Base-by-base conservation (phyloP, 164 flowering plant species). In the Stephania cephalantha region DNA sequence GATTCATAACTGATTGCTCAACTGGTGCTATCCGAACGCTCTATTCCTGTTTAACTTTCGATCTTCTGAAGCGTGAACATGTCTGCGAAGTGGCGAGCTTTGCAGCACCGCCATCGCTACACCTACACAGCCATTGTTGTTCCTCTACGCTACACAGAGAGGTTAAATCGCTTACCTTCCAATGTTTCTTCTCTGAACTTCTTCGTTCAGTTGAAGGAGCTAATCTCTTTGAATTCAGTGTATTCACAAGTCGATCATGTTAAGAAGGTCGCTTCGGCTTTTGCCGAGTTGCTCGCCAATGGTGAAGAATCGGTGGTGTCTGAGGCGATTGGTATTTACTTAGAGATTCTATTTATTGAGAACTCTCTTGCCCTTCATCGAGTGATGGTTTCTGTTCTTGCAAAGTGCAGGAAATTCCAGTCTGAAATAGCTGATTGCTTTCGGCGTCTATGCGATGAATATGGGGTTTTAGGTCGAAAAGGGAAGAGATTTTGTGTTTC, bases 31-130 rank as follows among this genome's bases (percentile, higher is more conserved):
- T 30, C 29, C 69, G 10, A 66, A 67, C 7, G 1, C 69, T 7
- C 17, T 9, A 1, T 31, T 29, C 13, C 68, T 22, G 11, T 66
- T 30, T 15, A 22, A 66, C 35, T 66, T 66, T 18, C 22, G 7
- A 58, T 58, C 22, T 18, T 58, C n/a, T 58, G 67, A 53, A 9
- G 48, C 9, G 74, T 58, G 22, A 78, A 67, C 64, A 93, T 93
- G 99, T 95, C 98, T 3, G 91, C 97, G 0, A 95, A 96, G 80
- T 96, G 99, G 99, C 83, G 98, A 18, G 97, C 97, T 12, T 30
- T 96, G 77, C 99, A 96, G 83, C 97, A 92, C 72, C 92, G 94
- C 31, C 99, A 96, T 75, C 91, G 90, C 3, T 96, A 87, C 85
- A 94, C 99, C 0, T 96, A 96, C 90, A 89, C 84, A 66, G 90